Evolutionary conservation across 23 red algal species (phyloP), one percentile per base, ranked within the genome.

Genomic region (Agarophyton chilense): DNA sequence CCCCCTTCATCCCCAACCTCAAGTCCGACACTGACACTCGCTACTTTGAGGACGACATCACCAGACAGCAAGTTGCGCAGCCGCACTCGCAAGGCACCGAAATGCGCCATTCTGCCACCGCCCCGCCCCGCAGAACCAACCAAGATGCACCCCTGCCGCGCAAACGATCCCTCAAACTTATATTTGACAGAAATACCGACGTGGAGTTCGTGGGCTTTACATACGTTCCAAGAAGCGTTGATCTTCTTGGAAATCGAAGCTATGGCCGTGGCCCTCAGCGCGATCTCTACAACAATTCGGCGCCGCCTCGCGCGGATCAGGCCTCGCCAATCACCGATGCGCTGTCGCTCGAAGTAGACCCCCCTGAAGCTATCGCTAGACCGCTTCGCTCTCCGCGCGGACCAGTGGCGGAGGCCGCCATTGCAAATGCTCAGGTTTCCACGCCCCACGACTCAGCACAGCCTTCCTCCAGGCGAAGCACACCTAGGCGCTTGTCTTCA

Each of bases 1-100:
- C 96, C 25, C 96, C 96, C 16, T 98, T 98, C 86, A 94, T 95
- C 67, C 96, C 96, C 18, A 79, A 90, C 33, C 86, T 98, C 13
- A 56, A 79, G 22, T 82, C 86, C 46, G 88, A 86, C 24, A 86
- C 82, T 24, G 96, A 98, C 79, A 95, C 93, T 29, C 90, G 93
- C 29, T 98, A 98, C 67, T 97, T 97, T 85, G 95, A 97, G 32
- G 88, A 91, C 50, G 88, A 91, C 12, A 82, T 91, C 55, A 91
- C 88, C 10, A 43, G 68, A 46, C 50, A 89, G 21, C 50, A 50
- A 5, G 77, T 80, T 36, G 10, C 29, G 9, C 77, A 58, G 34
- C 77, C 77, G 33, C 35, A 43, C 10, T 51, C 34, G 35, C n/a
- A 13, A 2, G 17, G 40, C 54, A 25, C 22, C 13, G 24, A 36